Evolutionary conservation across 2,329 filamentous ascomycete species (phyloP).

Genomic region (Cladophialophora carrionii): DNA sequence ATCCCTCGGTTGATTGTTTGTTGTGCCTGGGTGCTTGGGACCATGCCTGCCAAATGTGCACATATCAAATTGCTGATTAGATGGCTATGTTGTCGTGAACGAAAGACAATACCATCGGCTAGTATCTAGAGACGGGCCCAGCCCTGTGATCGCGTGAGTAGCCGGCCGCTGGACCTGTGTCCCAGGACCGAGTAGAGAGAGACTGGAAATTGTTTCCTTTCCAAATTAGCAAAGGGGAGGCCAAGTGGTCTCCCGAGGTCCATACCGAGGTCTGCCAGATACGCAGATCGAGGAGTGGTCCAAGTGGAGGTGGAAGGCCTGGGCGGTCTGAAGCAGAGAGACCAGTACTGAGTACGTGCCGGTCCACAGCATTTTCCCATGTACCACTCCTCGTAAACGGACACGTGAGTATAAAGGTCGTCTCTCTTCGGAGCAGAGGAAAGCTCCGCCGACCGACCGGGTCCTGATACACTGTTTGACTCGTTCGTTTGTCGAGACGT

Average conservation of each 20-base stretch:
- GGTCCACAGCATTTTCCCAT: background rate
- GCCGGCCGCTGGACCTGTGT: background rate
- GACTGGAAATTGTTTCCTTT: background rate
- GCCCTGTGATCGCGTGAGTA: background rate
- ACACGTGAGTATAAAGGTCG: background rate
- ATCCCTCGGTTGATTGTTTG: background rate
- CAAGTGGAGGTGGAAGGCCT: background rate
- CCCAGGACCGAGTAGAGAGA: background rate
- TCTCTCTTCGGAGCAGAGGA: background rate
- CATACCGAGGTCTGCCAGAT: background rate
- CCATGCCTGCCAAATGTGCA: background rate
- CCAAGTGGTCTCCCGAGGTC: background rate
- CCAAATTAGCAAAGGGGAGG: background rate
- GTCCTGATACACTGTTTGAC: background rate
- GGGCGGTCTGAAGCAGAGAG: background rate
- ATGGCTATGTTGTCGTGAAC: background rate
- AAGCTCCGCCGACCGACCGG: no score
- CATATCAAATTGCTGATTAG: background rate
- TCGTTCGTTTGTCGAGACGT: background rate
- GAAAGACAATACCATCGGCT: background rate
- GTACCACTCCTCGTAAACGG: background rate
- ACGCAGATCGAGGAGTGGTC: background rate
- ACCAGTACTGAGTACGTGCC: background rate
- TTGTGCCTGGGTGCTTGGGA: background rate
- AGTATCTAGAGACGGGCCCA: background rate